A percentile compares a stretch with the other conserved stretches of the same genome.
Conservation (phyloP, 2,329 filamentous ascomycete species). For the Diaporthe sp. region DNA sequence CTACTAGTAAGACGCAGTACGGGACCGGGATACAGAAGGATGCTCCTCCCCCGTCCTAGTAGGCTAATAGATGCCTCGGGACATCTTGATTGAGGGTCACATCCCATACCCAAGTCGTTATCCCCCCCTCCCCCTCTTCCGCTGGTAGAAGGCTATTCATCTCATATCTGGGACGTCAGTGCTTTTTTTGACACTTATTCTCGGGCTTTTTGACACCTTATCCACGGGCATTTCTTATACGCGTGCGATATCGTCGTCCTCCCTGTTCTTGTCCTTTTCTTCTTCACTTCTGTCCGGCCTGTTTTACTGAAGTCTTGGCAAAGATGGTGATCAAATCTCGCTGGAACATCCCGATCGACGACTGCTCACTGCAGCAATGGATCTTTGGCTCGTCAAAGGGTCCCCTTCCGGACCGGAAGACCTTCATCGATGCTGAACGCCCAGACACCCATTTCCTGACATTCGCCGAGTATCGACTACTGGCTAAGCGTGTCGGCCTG, state of each 20-base stretch:
- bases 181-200: constrained; percentile 6
- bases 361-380: constrained; percentile 66
- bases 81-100: constrained; percentile 19
- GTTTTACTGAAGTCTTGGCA: not conserved
- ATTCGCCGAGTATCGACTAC: constrained; percentile 73
- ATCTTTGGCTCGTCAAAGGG: constrained; percentile 64
- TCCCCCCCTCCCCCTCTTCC: constrained; percentile 2
- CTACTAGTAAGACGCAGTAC: not conserved
- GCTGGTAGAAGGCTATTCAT: not conserved
- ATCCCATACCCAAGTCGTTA: not conserved
- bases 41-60: constrained; percentile 9
- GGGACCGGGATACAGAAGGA: constrained; percentile 26
- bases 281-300: not conserved
- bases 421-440: constrained; percentile 74
- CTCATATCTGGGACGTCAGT: constrained; percentile 13
- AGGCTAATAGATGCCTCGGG: constrained; percentile 28
- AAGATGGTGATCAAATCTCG: constrained; percentile 63
- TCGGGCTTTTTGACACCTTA: constrained; percentile 12
- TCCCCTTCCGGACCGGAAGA: constrained; percentile 56
- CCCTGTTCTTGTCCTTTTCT: not conserved
- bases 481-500: constrained; percentile 78
- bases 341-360: constrained; percentile 58
- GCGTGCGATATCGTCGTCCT: not conserved
- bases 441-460: constrained; percentile 78
- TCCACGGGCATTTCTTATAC: not conserved